Conservation (phyloP, 208 protist species). For the Porcisia hertigi region DNA sequence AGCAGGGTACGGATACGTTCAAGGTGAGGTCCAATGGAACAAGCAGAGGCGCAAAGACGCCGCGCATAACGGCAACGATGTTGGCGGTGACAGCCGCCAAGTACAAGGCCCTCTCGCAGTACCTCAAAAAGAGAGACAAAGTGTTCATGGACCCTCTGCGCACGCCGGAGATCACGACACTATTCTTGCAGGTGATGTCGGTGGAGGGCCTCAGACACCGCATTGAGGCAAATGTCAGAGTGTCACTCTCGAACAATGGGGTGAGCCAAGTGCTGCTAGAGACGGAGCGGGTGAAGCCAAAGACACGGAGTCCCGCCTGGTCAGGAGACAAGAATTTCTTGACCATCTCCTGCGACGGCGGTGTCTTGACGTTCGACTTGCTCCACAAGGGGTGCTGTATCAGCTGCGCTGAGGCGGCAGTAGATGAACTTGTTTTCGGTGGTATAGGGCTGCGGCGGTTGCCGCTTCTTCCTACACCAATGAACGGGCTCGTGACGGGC, state of each 20-base stretch:
- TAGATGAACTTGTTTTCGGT: slow-evolving; percentile 84
- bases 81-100: slow-evolving; percentile 69
- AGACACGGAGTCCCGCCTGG: slow-evolving; percentile 81
- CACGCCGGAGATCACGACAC: slow-evolving; percentile 17
- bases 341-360: slow-evolving; percentile 50
- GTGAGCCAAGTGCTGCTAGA: slow-evolving; percentile 46
- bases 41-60: background rate
- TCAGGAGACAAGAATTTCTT: slow-evolving; percentile 51
- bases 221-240: slow-evolving; percentile 66
- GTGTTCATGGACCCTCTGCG: background rate
- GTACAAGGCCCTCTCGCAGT: slow-evolving; percentile 61
- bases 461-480: slow-evolving; percentile 53
- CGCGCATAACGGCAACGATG: slow-evolving; percentile 62
- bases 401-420: slow-evolving; percentile 49
- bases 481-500: slow-evolving; percentile 56
- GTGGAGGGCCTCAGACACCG: slow-evolving; percentile 80
- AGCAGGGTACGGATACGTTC: slow-evolving; percentile 3
- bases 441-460: slow-evolving; percentile 63
- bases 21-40: background rate
- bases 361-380: slow-evolving; percentile 72
- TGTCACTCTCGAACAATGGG: slow-evolving; percentile 48
- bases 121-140: slow-evolving; percentile 33
- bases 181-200: slow-evolving; percentile 70
- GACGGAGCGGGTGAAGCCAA: slow-evolving; percentile 54
- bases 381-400: slow-evolving; percentile 73